Percentiles rank a stretch among this genome's conserved stretches.
phyloP scores from a whole-genome alignment of 2,329 filamentous ascomycete species.

The Fusarium subglutinans region DNA sequence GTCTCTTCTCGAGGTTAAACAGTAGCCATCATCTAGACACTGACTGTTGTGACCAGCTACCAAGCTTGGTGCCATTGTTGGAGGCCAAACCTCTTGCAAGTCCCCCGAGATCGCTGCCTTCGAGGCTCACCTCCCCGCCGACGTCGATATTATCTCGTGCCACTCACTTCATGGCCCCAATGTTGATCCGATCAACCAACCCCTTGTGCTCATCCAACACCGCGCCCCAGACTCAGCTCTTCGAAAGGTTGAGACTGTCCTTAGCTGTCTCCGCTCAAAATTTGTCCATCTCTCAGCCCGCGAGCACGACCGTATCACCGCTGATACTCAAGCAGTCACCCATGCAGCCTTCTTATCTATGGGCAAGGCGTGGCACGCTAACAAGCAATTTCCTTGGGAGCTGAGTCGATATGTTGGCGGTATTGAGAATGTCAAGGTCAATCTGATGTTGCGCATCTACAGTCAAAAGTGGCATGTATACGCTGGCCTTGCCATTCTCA shows the following conservation, averaged over 20 bases:
- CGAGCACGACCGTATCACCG: constrained; percentile 95
- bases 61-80: constrained; percentile 93
- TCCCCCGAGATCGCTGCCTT: constrained; percentile 95
- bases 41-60: constrained; percentile 69
- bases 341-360: constrained; percentile 97
- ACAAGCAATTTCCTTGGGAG: constrained; percentile 97
- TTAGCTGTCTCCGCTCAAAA: constrained; percentile 85
- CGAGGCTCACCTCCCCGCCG: constrained; percentile 83
- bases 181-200: constrained; percentile 88
- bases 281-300: constrained; percentile 87
- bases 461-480: constrained; percentile 99
- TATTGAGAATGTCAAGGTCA: constrained; percentile 99
- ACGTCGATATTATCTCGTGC: constrained; percentile 94
- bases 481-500: constrained; percentile 94
- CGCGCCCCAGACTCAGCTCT: constrained; percentile 82
- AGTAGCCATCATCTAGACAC: neutral
- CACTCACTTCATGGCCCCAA: constrained; percentile 95
- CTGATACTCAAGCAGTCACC: constrained; percentile 97
- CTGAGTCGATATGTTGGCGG: constrained; percentile 94
- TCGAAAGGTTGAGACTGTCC: constrained; percentile 79
- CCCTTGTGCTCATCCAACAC: constrained; percentile 93
- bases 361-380: constrained; percentile 97
- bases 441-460: constrained; percentile 96
- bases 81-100: constrained; percentile 98
- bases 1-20: neutral